Conservation (phyloP, 2,329 filamentous ascomycete species). For the Blastomyces parvus region DNA sequence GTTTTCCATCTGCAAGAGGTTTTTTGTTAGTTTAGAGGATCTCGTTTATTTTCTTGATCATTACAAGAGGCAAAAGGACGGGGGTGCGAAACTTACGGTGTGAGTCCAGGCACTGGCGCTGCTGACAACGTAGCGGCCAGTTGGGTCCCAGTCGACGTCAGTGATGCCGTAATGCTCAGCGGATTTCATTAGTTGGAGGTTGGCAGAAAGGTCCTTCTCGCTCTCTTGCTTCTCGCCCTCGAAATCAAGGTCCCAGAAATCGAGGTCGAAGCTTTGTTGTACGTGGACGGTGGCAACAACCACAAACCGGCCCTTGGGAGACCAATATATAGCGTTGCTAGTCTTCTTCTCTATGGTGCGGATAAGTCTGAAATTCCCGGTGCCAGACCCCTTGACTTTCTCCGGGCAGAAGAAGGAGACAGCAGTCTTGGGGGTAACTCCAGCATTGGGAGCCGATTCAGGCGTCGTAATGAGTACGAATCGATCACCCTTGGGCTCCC, state of each 20-base stretch:
- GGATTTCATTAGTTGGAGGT: slow-evolving; percentile 88
- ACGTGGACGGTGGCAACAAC: slow-evolving; percentile 89
- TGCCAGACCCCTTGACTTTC: slow-evolving; percentile 69
- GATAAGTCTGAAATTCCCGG: slow-evolving; percentile 94
- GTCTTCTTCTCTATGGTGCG: slow-evolving; percentile 98
- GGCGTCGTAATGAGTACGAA: slow-evolving; percentile 95
- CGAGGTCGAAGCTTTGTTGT: slow-evolving; percentile 85
- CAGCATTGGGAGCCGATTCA: slow-evolving; percentile 66
- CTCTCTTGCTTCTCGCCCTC: slow-evolving; percentile 91
- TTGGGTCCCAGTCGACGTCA: slow-evolving; percentile 96
- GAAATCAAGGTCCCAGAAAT: slow-evolving; percentile 97
- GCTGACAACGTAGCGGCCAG: slow-evolving; percentile 84
- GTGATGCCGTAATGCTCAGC: slow-evolving; percentile 96
- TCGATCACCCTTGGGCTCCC: slow-evolving; percentile 95
- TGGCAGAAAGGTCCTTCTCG: slow-evolving; percentile 89
- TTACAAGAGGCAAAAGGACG: not conserved
- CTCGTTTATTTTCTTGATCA: not conserved
- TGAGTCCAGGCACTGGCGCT: slow-evolving; percentile 96
- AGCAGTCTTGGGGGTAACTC: slow-evolving; percentile 83
- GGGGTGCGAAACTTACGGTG: slow-evolving; percentile 52
- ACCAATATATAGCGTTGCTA: slow-evolving; percentile 99
- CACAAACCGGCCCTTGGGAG: slow-evolving; percentile 87
- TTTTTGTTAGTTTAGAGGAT: slow-evolving; percentile 14
- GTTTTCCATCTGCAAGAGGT: slow-evolving; percentile 74
- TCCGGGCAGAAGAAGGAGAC: slow-evolving; percentile 96